Conservation (phyloP, 2,329 filamentous ascomycete genomes). For the Cytospora piceicola region DNA sequence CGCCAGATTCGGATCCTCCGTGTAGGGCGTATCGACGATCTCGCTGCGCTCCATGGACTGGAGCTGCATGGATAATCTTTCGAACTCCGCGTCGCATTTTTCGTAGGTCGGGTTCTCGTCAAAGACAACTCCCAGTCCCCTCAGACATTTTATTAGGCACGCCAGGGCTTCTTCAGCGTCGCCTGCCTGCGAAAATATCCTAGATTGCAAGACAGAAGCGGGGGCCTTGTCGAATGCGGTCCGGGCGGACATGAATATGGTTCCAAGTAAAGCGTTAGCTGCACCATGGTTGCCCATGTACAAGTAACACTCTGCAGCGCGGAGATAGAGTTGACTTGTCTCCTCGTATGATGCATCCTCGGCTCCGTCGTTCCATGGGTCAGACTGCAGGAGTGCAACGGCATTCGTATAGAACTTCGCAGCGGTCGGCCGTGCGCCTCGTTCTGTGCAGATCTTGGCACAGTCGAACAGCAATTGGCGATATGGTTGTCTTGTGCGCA, state of each 20-base stretch:
- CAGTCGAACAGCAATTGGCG: constrained; percentile 78
- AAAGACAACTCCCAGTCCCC: constrained; percentile 69
- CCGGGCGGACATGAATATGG: constrained; percentile 71
- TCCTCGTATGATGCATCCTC: constrained; percentile 84
- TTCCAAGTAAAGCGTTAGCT: constrained; percentile 69
- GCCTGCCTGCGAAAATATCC: constrained; percentile 75
- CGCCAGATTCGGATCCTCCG: constrained; percentile 57
- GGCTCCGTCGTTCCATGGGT: constrained; percentile 72
- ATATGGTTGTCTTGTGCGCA: constrained; percentile 66
- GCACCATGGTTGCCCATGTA: constrained; percentile 68
- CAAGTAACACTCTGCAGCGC: constrained; percentile 80
- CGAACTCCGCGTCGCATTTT: constrained; percentile 77
- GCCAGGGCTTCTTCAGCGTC: constrained; percentile 71
- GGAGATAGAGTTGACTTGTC: constrained; percentile 77
- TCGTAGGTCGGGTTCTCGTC: constrained; percentile 71
- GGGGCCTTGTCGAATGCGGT: constrained; percentile 79
- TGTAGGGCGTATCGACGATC: constrained; percentile 48
- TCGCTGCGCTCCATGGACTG: constrained; percentile 57
- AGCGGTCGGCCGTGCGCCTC: constrained; percentile 79
- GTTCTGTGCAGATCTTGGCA: constrained; percentile 77
- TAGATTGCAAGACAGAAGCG: constrained; percentile 80
- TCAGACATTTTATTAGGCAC: constrained; percentile 71
- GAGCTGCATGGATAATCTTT: constrained; percentile 62
- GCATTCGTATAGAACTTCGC: constrained; percentile 81
- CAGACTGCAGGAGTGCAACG: constrained; percentile 75